Base-by-base conservation (phyloP, 2,329 filamentous ascomycete genomes). In the Monosporascus ibericus region DNA sequence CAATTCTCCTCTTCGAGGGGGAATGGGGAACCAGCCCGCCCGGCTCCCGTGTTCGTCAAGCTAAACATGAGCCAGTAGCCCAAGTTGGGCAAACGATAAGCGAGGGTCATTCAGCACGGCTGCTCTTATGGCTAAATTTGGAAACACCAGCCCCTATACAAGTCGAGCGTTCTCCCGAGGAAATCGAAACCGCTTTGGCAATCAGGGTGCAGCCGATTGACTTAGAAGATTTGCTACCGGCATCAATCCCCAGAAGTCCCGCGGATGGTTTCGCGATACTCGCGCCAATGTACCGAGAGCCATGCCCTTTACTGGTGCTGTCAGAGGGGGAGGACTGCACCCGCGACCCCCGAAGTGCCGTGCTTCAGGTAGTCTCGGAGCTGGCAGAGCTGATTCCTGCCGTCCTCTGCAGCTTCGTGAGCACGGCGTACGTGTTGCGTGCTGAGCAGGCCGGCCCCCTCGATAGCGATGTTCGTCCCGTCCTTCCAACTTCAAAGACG, bases 371-470 rank as follows among this genome's bases (percentile, higher is more conserved):
- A 50, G 30, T 51, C 47, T 55, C 49, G 25, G 58, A 57, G 52
- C 40, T 63, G n/a, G 52, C 49, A 39, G 62, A 64, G 53, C 49
- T 64, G 30, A 42, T 58, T 46, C 60, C 59, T 17, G 55, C 60
- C 15, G 27, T 58, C 44, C 51, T 50, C 24, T 62, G 62, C 49
- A 60, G 57, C 53, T 55, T 61, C 44, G 39, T 62, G 36, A 58
- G 56, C 27, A 63, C 58, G 5, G 60, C 52, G 30, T 63, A 61
- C 38, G 56, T 60, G 39, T 8, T 54, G 22, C 22, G 42, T 24
- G 24, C 3, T 6, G 22, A 25, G 42, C 42, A 46, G 14, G 24
- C n/a, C 15, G 24, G n/a, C 20, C 15, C 22, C 14, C 22, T 27
- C 22, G 42, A 51, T 50, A 44, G 24, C 24, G 27, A 50, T 48